phyloP scores from a whole-genome alignment of 768 basidiomycete genomes.

The Neoboletus brunneissimus region DNA sequence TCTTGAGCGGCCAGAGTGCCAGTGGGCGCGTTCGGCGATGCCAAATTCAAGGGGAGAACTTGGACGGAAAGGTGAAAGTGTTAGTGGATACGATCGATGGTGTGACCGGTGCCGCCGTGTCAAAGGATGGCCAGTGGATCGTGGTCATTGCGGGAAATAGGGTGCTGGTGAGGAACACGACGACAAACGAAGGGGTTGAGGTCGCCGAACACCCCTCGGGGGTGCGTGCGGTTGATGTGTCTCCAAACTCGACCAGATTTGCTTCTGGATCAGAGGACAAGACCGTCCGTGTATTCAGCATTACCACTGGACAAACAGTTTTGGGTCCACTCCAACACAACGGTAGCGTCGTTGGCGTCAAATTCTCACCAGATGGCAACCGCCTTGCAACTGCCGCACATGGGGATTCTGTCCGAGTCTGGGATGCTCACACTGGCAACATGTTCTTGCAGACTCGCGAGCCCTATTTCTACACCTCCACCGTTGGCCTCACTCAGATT shows the following conservation, averaged over 20 bases:
- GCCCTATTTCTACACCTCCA: too few relatives aligned
- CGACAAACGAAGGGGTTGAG: background rate
- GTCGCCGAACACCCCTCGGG: background rate
- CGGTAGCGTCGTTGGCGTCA: background rate
- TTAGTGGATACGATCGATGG: background rate
- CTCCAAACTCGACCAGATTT: conserved; percentile 11
- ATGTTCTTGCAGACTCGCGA: background rate
- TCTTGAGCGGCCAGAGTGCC: background rate
- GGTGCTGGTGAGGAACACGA: conserved; percentile 6
- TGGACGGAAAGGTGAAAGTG: background rate
- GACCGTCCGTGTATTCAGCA: conserved; percentile 3
- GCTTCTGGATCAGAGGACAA: conserved; percentile 9
- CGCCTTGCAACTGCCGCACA: background rate
- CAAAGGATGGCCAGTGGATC: conserved; percentile 13
- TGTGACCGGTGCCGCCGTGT: background rate
- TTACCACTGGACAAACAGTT: background rate
- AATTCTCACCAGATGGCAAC: conserved; percentile 4
- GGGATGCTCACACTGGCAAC: background rate
- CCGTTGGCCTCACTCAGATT: background rate
- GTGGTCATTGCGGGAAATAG: background rate
- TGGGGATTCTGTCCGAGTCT: background rate
- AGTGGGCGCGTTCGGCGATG: conserved; percentile 4
- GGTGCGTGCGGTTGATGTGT: conserved; percentile 8
- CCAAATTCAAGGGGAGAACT: background rate
- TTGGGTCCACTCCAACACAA: conserved; percentile 5